Percentiles rank a stretch among this genome's conserved stretches.
Conservation (phyloP, 257 asterid species). For the Nicotiana benthamiana region DNA sequence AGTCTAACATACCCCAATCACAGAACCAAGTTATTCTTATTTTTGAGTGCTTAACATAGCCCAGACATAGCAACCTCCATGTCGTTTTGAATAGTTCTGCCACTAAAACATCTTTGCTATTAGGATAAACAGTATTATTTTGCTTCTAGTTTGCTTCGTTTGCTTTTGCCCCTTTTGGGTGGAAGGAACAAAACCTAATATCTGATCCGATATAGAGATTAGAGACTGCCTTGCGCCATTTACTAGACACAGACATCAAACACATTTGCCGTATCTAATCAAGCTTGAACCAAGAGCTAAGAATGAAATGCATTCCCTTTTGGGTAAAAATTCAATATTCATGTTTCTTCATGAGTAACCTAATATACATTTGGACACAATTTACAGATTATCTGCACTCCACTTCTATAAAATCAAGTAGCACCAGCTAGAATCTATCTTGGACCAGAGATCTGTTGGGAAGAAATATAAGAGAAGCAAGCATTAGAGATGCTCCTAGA, state of each 20-base stretch:
- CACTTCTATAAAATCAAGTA: background rate
- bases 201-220: background rate
- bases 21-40: background rate
- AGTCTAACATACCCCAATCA: background rate
- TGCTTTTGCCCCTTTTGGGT: background rate
- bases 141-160: background rate
- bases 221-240: background rate
- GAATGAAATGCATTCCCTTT: background rate
- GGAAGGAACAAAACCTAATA: background rate
- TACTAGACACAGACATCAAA: background rate
- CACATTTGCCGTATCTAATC: background rate
- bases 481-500: slow-evolving; percentile 20
- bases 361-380: background rate
- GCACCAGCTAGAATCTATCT: slow-evolving; percentile 15
- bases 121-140: background rate
- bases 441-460: slow-evolving; percentile 48
- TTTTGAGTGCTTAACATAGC: background rate
- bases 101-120: background rate
- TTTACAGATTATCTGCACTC: background rate
- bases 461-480: slow-evolving; percentile 26
- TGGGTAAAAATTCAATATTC: background rate
- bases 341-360: background rate
- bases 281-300: slow-evolving; percentile 1
- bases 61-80: background rate
- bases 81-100: background rate